A percentile compares a stretch with the other conserved stretches of the same genome.
phyloP scores from a whole-genome alignment of 1,284 basidiomycete species.

The Neolentinus lepideus region DNA sequence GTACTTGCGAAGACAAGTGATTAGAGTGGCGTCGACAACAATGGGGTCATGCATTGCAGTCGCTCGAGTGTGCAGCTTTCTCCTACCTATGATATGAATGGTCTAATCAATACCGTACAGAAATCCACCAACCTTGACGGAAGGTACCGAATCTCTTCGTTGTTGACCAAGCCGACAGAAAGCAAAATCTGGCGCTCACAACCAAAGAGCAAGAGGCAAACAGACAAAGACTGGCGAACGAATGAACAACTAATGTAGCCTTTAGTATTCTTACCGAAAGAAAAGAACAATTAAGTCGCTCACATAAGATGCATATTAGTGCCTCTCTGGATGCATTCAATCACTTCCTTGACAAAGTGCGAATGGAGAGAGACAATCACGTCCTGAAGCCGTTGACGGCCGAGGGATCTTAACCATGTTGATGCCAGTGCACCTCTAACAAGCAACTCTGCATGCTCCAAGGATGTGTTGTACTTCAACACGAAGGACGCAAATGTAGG shows the following conservation, averaged over 20 bases:
- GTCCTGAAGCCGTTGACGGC: conserved; percentile 47
- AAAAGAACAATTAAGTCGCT: conserved; percentile 11
- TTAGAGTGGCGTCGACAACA: conserved; percentile 45
- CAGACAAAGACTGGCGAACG: conserved; percentile 48
- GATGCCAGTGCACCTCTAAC: conserved; percentile 41
- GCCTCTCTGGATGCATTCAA: conserved; percentile 26
- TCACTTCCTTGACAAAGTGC: conserved; percentile 30
- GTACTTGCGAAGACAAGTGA: conserved; percentile 45
- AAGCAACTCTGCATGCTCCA: conserved; percentile 39
- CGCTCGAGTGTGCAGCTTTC: conserved; percentile 36
- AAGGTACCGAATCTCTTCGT: conserved; percentile 40
- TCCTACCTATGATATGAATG: conserved; percentile 25
- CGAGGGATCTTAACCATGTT: conserved; percentile 47
- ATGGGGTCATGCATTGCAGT: conserved; percentile 45
- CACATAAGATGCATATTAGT: conserved; percentile 25
- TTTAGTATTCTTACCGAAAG: conserved; percentile 1
- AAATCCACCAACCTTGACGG: conserved; percentile 41
- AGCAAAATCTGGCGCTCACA: conserved; percentile 45
- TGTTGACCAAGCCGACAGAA: conserved; percentile 33
- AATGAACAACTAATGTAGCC: conserved; percentile 31
- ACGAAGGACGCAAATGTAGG: conserved; percentile 37
- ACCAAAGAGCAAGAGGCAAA: conserved; percentile 57
- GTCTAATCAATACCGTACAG: neutral
- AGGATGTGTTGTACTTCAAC: conserved; percentile 28
- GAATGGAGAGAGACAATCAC: conserved; percentile 42